A percentile compares a stretch with the other conserved stretches of the same genome.
These are phyloP conservation scores for Mentha longifolia DNA, from an alignment of 257 asterid genomes.

Conservation along the genomic window DNA sequence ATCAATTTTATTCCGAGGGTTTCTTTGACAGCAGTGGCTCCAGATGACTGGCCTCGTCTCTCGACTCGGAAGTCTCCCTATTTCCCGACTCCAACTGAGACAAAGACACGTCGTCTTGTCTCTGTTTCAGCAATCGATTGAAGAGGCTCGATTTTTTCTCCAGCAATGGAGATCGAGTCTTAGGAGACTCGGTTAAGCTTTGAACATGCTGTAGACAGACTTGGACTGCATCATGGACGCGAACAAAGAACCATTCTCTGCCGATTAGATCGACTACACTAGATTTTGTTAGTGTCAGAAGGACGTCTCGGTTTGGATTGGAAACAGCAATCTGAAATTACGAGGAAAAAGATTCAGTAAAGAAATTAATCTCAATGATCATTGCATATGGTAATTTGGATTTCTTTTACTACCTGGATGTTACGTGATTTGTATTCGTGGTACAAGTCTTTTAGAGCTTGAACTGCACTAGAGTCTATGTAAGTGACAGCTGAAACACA, in stretches of 20 bases:
- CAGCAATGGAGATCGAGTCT: slow-evolving; percentile 39
- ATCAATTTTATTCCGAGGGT: slow-evolving; percentile 38
- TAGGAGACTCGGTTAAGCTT: slow-evolving; percentile 49
- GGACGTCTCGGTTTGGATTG: slow-evolving; percentile 83
- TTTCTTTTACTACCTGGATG: slow-evolving; percentile 68
- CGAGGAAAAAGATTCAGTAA: background rate
- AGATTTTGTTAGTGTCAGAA: slow-evolving; percentile 67
- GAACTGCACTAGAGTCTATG: slow-evolving; percentile 93
- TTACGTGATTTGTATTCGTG: slow-evolving; percentile 84
- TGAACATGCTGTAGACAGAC: slow-evolving; percentile 79
- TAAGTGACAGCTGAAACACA: slow-evolving; percentile 83
- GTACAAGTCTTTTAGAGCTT: slow-evolving; percentile 85
- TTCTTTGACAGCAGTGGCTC: slow-evolving; percentile 72
- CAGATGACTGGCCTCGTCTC: slow-evolving; percentile 48
- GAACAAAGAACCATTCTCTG: slow-evolving; percentile 87
- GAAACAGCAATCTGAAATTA: slow-evolving; percentile 80
- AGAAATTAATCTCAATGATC: background rate
- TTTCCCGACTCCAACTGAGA: slow-evolving; percentile 72
- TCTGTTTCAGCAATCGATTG: slow-evolving; percentile 53
- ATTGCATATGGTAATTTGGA: background rate
- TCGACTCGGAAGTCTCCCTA: slow-evolving; percentile 29
- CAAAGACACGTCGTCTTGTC: slow-evolving; percentile 51
- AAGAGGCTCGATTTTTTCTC: slow-evolving; percentile 53
- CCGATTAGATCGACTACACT: slow-evolving; percentile 84
- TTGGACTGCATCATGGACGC: slow-evolving; percentile 96